Evolutionary conservation across 2,329 filamentous ascomycete genomes (phyloP), one percentile per base, ranked within the genome.

Genomic region (Colletotrichum theobromicola): DNA sequence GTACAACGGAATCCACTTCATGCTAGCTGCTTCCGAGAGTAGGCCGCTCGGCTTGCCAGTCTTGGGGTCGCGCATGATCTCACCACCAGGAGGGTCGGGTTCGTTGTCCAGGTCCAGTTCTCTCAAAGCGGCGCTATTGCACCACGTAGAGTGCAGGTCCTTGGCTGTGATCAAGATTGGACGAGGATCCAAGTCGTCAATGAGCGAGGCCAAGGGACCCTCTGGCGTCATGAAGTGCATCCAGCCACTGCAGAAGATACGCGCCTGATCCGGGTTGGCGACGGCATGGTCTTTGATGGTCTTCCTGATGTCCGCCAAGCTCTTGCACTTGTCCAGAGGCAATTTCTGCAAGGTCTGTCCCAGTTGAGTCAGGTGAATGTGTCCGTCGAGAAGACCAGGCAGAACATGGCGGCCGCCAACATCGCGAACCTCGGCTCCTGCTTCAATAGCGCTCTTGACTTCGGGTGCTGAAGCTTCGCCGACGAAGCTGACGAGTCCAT

Each of bases 161-260:
- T 90, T 90, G 5, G 88, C 87, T 74, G 91, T 89, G 74, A 91
- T 86, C 76, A 88, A 88, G 65, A 91, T 88, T 0, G 89, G 88
- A 42, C 88, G 82, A 2, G 85, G 83, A 76, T 89, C 87, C 21
- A 89, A 77, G 77, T 88, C 86, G 77, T 91, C 89, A 9, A 91
- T 80, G 82, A 87, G 86, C 62, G 82, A 85, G 1, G 88, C 85
- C 53, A 88, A 81, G 1, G 88, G 88, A 55, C 85, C 82, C n/a
- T 83, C 84, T 50, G 86, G 82, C 2, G 89, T 90, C 88, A 90
- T 90, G 32, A 80, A 84, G 77, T 90, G 87, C 88, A 90, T 90
- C 88, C 88, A 91, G 5, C 88, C 87, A 74, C 85, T 85, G 76
- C 87, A 88, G 74, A 90, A 77, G 24, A 91, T 88, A 37, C 89